Evolutionary conservation across 1,139 yeast species (phyloP).

Genomic region (Diutina sp.): DNA sequence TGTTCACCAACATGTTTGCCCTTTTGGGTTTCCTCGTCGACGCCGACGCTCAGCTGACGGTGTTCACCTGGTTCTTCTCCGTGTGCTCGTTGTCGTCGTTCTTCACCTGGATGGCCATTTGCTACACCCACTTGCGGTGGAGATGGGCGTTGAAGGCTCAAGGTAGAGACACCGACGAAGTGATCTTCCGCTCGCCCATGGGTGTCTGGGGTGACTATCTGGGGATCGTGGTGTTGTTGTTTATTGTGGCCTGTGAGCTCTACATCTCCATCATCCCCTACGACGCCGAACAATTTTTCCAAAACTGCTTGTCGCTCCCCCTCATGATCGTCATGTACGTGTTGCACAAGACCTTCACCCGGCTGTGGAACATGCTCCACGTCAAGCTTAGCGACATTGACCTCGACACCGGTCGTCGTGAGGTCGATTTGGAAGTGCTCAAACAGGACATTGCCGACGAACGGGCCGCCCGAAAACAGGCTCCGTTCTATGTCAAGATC

Average conservation of each 20-base stretch:
- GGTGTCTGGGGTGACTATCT: slow-evolving; percentile 35
- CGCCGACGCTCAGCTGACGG: slow-evolving; percentile 28
- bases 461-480: slow-evolving; percentile 12
- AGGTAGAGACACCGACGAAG: slow-evolving; percentile 31
- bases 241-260: slow-evolving; percentile 33
- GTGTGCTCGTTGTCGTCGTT: slow-evolving; percentile 50
- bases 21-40: slow-evolving; percentile 50
- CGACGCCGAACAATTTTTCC: slow-evolving; percentile 27
- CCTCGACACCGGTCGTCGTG: slow-evolving; percentile 39
- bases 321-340: slow-evolving; percentile 19
- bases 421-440: slow-evolving; percentile 29
- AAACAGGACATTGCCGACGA: slow-evolving; percentile 36
- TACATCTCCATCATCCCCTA: slow-evolving; percentile 36
- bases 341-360: slow-evolving; percentile 14
- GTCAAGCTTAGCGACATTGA: slow-evolving; percentile 29
- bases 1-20: slow-evolving; percentile 40
- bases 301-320: slow-evolving; percentile 36
- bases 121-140: slow-evolving; percentile 36
- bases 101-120: slow-evolving; percentile 46
- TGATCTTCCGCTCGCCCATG: slow-evolving; percentile 33
- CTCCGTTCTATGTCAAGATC: slow-evolving; percentile 20
- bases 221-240: slow-evolving; percentile 26
- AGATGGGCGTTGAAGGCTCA: slow-evolving; percentile 35
- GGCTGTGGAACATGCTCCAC: slow-evolving; percentile 15
- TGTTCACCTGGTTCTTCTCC: slow-evolving; percentile 57